phyloP scores from a whole-genome alignment of 345 rosid genomes.

The Triadica sebifera region DNA sequence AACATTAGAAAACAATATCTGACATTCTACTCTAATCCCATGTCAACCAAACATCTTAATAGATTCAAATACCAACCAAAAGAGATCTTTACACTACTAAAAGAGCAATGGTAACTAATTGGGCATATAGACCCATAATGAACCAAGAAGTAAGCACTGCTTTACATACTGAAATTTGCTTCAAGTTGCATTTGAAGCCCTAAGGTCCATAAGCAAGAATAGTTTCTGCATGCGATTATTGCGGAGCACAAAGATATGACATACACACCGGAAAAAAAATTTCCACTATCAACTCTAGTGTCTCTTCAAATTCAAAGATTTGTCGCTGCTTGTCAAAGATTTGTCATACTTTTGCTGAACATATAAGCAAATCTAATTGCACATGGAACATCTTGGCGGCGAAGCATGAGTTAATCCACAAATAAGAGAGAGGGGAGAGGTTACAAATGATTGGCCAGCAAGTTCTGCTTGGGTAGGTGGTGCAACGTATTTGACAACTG shows the following conservation, averaged over 20 bases:
- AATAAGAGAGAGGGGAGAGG: conserved; percentile 14
- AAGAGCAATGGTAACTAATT: neutral
- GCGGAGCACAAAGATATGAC: neutral
- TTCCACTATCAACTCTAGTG: neutral
- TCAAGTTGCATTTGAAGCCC: neutral
- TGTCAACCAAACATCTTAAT: neutral
- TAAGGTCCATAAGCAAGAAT: neutral
- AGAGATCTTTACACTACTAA: neutral
- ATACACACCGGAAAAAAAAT: neutral
- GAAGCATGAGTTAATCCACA: neutral
- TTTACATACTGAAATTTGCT: neutral
- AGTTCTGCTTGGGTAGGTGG: conserved; percentile 34
- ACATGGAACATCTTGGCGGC: too few relatives aligned
- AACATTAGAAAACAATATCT: neutral
- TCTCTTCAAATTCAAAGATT: too few relatives aligned
- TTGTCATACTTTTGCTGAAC: neutral
- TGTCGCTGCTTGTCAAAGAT: too few relatives aligned
- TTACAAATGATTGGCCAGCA: conserved; percentile 39
- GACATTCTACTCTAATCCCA: neutral
- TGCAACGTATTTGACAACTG: conserved; percentile 24
- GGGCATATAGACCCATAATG: neutral
- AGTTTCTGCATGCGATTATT: neutral
- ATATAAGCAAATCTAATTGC: neutral
- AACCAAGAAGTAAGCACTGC: neutral
- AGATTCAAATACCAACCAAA: neutral